phyloP scores from a whole-genome alignment of 495 filamentous ascomycete species.

The Jackrogersella minutella region DNA sequence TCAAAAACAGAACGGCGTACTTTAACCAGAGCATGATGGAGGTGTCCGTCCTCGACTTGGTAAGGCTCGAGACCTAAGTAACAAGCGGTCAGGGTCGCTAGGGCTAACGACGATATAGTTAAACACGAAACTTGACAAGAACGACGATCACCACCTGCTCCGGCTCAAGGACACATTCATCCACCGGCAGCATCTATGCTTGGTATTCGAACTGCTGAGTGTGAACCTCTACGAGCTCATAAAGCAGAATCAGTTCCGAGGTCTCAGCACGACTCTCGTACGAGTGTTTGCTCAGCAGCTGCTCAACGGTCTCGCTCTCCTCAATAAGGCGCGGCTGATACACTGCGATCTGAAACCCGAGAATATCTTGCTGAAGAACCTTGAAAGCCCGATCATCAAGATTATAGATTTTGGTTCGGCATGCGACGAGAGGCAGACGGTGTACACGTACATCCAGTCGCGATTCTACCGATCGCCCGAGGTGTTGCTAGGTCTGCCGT shows the following conservation, averaged over 20 bases:
- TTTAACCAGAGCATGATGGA: conserved; percentile 99
- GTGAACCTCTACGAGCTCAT: conserved; percentile 99
- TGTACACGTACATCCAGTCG: conserved; percentile 99
- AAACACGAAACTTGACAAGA: conserved; percentile 98
- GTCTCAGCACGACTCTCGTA: conserved; percentile 95
- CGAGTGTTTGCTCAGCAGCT: conserved; percentile 98
- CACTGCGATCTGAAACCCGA: conserved; percentile 99
- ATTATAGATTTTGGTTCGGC: conserved; percentile 99
- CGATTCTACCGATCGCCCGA: conserved; percentile 98
- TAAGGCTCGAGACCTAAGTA: conserved; percentile 52
- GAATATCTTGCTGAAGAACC: conserved; percentile 97
- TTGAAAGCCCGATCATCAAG: conserved; percentile 99
- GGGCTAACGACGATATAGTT: conserved; percentile 63
- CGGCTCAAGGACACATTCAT: conserved; percentile 99
- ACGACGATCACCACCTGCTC: conserved; percentile 97
- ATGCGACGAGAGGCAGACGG: conserved; percentile 97
- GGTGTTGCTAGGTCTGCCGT: conserved; percentile 91
- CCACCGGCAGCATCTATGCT: conserved; percentile 94
- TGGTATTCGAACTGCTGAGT: conserved; percentile 96
- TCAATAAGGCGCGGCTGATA: conserved; percentile 97
- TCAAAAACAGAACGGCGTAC: conserved; percentile 99
- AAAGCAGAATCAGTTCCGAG: conserved; percentile 99
- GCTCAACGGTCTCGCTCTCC: conserved; percentile 85
- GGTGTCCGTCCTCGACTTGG: conserved; percentile 95
- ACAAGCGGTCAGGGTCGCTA: neutral